A percentile compares a stretch with the other conserved stretches of the same genome.
Evolutionary conservation across 2,329 filamentous ascomycete species (phyloP).

Genomic region (Fusarium sp.): DNA sequence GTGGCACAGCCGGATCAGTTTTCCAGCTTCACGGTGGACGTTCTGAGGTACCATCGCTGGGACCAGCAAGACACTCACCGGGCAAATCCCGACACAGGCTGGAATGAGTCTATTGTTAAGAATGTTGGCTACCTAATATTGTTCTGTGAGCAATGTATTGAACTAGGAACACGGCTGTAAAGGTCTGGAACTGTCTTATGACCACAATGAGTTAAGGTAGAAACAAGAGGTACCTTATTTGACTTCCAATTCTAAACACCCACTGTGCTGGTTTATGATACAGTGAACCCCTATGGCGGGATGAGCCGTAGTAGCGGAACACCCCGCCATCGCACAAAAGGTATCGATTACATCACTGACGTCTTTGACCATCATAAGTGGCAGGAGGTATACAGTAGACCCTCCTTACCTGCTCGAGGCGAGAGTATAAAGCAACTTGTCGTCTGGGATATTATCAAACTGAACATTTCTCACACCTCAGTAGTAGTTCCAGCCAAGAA

Average conservation of each 20-base stretch:
- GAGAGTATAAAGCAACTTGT: neutral
- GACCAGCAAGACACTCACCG: neutral
- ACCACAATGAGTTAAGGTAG: neutral
- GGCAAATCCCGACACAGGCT: neutral
- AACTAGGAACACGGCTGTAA: neutral
- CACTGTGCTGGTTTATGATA: neutral
- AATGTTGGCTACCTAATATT: conserved; percentile 7
- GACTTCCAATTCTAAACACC: neutral
- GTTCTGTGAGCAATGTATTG: neutral
- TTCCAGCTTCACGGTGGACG: neutral
- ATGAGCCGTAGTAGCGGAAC: neutral
- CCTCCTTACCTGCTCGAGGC: neutral
- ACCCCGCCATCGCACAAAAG: conserved; percentile 24
- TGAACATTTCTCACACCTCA: neutral
- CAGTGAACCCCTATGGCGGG: conserved; percentile 15
- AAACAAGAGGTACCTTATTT: neutral
- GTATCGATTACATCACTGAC: conserved; percentile 38
- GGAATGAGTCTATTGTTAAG: conserved; percentile 10
- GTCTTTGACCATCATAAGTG: conserved; percentile 2
- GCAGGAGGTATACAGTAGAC: neutral
- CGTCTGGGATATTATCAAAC: neutral
- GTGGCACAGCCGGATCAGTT: neutral
- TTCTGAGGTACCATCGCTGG: neutral
- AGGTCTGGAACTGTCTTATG: neutral
- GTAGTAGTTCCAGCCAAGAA: neutral